A percentile compares a stretch with the other conserved stretches of the same genome.
Conservation (phyloP, 148 eudicot genomes). For the Simmondsia chinensis region DNA sequence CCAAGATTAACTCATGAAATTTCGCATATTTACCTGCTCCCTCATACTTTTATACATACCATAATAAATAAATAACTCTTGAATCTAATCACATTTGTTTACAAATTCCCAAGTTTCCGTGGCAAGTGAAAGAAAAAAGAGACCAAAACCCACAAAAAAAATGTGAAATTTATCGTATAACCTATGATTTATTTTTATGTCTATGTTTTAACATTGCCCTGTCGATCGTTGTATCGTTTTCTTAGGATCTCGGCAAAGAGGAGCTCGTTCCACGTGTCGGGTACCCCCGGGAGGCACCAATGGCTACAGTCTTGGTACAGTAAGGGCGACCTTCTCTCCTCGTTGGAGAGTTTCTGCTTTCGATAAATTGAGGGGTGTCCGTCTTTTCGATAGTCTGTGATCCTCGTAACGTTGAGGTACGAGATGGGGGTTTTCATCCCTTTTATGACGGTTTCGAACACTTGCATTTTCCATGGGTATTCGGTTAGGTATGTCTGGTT, state of each 20-base stretch:
- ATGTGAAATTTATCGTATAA: no score
- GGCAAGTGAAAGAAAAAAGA: no score
- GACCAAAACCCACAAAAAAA: no score
- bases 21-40: no score
- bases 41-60: no score
- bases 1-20: no score
- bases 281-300: slow-evolving; percentile 99
- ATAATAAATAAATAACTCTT: no score
- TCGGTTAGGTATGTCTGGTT: slow-evolving; percentile 43
- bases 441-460: slow-evolving; percentile 49
- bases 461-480: slow-evolving; percentile 67
- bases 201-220: slow-evolving; percentile 13
- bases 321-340: slow-evolving; percentile 46
- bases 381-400: slow-evolving; percentile 81
- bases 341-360: slow-evolving; percentile 30
- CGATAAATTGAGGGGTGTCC: slow-evolving; percentile 83
- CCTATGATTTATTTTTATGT: not conserved
- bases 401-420: slow-evolving; percentile 61
- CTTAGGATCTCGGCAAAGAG: slow-evolving; percentile 67
- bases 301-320: slow-evolving; percentile 88
- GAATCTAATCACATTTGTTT: no score
- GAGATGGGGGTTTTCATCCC: slow-evolving; percentile 66
- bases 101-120: no score
- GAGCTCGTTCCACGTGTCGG: slow-evolving; percentile 92
- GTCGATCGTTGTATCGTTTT: slow-evolving; percentile 30